Base-by-base conservation (phyloP, 768 basidiomycete genomes). In the Amanita inopinata region DNA sequence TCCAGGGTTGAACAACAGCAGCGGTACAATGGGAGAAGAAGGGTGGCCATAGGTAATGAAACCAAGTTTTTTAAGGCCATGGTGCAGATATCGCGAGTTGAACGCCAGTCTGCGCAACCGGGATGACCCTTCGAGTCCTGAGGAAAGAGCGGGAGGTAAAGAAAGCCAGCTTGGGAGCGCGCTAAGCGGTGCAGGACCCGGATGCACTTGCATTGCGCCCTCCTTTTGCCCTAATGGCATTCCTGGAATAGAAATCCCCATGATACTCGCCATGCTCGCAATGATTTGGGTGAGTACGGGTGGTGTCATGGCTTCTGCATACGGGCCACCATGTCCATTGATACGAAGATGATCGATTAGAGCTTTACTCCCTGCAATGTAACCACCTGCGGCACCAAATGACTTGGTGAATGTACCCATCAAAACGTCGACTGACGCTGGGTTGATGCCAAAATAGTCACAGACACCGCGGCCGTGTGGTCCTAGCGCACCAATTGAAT, bases 351-450 rank as follows among this genome's bases (percentile, higher is more conserved):
- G 70, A 51, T 90, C 82, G 49, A 98, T 83, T 47, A 94, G 66
- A 2, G 67, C 60, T 54, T 88, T 92, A 51, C 65, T 78, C 5
- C 92, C 93, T 3, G 93, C 74, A 48, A 99, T 82, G 63, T 98
- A 98, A 2, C 96, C 94, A 34, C 94, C 94, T 0, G 92, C 84
- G 0, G 91, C 86, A 42, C 89, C 90, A 54, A 93, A 93, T 0
- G 87, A 89, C 60, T 89, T 90, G 18, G 94, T 99, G 61, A 99
- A 96, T 0, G 96, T 99, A 37, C 96, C 96, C 96, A 99, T 99
- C 48, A 96, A 76, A 48, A 99, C 73, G 56, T 99, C 96, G 49
- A 98, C 74, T 5, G 71, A 70, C 2, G 73, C 70, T 8, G 96
- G 91, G 50, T 84, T 65, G 45, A 98, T 65, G 36, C 76, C 77